Percentiles rank a stretch among this genome's conserved stretches.
Evolutionary conservation across 805 yeast species (phyloP).

Genomic region (Hanseniaspora singularis): DNA sequence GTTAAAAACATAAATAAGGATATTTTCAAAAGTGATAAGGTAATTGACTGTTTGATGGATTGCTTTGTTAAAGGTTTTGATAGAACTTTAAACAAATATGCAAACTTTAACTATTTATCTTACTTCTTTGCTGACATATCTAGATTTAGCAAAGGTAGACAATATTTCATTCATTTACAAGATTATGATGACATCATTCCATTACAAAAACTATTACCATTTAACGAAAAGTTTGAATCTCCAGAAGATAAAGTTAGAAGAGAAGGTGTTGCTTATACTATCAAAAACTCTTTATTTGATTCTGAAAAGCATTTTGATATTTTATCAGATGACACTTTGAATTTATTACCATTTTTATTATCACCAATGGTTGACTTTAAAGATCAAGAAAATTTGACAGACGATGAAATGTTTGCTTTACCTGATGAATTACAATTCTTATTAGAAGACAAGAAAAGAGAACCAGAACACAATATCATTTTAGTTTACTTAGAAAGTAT

Average conservation of each 20-base stretch:
- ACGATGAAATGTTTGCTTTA: slow-evolving; percentile 73
- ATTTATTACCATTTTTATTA: slow-evolving; percentile 68
- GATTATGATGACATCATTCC: slow-evolving; percentile 68
- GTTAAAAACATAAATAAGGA: slow-evolving; percentile 32
- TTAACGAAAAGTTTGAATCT: slow-evolving; percentile 63
- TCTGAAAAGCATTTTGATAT: slow-evolving; percentile 51
- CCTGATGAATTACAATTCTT: slow-evolving; percentile 81
- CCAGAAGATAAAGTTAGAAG: slow-evolving; percentile 52
- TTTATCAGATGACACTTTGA: slow-evolving; percentile 49
- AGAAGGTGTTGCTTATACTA: slow-evolving; percentile 85
- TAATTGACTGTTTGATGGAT: slow-evolving; percentile 74
- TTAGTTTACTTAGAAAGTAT: slow-evolving; percentile 69
- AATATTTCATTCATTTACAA: slow-evolving; percentile 62
- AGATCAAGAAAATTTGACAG: slow-evolving; percentile 48
- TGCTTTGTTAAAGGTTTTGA: slow-evolving; percentile 78
- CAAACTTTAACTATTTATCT: slow-evolving; percentile 70
- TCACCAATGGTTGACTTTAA: slow-evolving; percentile 72
- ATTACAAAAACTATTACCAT: slow-evolving; percentile 64
- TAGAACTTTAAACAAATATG: slow-evolving; percentile 54
- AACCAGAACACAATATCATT: slow-evolving; percentile 53
- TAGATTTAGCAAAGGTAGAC: slow-evolving; percentile 59
- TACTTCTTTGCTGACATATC: slow-evolving; percentile 86
- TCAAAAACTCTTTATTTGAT: slow-evolving; percentile 81
- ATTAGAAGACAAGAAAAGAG: slow-evolving; percentile 65
- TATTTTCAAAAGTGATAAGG: slow-evolving; percentile 45